These are phyloP conservation scores for Periconia sp. DNA, from an alignment of 2,329 filamentous ascomycete genomes.

Conservation along the genomic window DNA sequence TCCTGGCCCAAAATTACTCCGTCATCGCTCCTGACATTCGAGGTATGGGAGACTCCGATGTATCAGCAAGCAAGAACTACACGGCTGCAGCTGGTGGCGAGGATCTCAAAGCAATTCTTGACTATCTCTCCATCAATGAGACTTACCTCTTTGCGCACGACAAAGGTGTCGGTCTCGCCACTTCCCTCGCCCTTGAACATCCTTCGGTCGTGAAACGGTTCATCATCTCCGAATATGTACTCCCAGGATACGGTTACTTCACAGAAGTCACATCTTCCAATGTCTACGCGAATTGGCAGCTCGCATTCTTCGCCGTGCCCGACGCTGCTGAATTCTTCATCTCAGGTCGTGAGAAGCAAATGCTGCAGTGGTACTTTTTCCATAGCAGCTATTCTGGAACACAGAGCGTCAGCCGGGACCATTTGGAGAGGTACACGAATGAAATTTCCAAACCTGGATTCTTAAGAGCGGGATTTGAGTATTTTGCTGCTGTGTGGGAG, in stretches of 20 bases:
- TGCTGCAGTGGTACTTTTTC: conserved; percentile 56
- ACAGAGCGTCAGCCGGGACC: conserved; percentile 46
- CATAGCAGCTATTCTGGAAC: conserved; percentile 52
- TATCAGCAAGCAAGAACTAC: conserved; percentile 49
- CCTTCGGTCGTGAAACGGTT: conserved; percentile 45
- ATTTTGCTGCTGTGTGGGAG: conserved; percentile 44
- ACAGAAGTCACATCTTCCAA: conserved; percentile 45
- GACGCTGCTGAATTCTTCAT: conserved; percentile 57
- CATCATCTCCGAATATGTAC: conserved; percentile 48
- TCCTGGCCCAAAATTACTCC: conserved; percentile 17
- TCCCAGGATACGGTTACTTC: conserved; percentile 52
- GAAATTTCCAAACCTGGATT: conserved; percentile 55
- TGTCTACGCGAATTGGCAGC: conserved; percentile 44
- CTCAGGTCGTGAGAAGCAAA: conserved; percentile 49
- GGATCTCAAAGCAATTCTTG: conserved; percentile 29
- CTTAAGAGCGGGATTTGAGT: conserved; percentile 48
- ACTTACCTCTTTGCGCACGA: conserved; percentile 54
- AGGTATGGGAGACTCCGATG: conserved; percentile 35
- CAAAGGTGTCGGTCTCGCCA: conserved; percentile 53
- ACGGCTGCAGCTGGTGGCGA: conserved; percentile 43
- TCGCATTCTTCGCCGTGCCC: conserved; percentile 54
- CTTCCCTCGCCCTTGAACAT: conserved; percentile 48
- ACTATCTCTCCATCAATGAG: conserved; percentile 31
- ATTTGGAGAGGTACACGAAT: conserved; percentile 47
- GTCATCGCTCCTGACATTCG: conserved; percentile 22